Base-by-base conservation (phyloP, 1,284 basidiomycete genomes). In the Marasmius oreades region DNA sequence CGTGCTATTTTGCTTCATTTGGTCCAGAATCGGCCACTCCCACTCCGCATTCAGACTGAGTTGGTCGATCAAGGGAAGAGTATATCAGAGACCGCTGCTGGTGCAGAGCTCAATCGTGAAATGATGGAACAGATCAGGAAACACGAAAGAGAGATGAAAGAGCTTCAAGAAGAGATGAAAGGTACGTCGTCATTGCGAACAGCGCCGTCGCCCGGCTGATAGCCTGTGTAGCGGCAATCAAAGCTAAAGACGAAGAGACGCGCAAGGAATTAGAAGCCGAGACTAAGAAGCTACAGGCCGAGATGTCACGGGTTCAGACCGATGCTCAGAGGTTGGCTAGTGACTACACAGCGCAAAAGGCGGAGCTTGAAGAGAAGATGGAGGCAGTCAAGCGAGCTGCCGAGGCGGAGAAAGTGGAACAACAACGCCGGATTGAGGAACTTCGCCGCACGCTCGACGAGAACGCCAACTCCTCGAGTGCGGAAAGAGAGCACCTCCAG, bases 231-330 rank as follows among this genome's bases (percentile, higher is more conserved):
- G 60, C 57, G 48, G 72, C 73, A 1, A 68, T 73, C 59, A 64
- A 57, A 14, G 64, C 64, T 55, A 74, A 73, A 59, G 73, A 76
- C 56, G 73, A 76, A 48, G 71, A 77, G 57, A 69, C 70, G 12
- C 64, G 60, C 34, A 51, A 48, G 47, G 72, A 76, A 57, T 66
- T 75, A 55, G 72, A 76, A 52, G 62, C 65, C 0, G 74, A 76
- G 62, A 67, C 67, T 14, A 68, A 68, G 56, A 72, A 61, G 52
- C 66, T 71, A 55, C 65, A 68, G 36, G 57, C 62, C 33, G 70
- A 75, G 53, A 62, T 65, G 62, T 43, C 52, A 16, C 55, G 58
- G 24, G 56, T 63, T 4, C 66, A 64, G 48, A 59, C 26, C 33
- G 66, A 72, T 44, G 53, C 72, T 16, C 58, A 66, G 39, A 65